phyloP scores from a whole-genome alignment of 192 early-diverging fungal genomes.

The Glomus cerebriforme region DNA sequence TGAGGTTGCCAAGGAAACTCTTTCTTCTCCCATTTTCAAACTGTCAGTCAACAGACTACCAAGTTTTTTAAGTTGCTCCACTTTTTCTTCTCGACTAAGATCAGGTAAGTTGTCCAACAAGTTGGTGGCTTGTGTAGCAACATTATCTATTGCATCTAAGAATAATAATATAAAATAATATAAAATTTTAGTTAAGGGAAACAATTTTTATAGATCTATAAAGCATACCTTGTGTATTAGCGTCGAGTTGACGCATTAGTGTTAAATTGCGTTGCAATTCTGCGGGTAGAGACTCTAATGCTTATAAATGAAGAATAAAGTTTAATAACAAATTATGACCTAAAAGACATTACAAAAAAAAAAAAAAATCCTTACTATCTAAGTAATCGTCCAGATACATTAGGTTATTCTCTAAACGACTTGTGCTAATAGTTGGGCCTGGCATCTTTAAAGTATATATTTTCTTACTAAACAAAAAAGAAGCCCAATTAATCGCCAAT shows the following conservation, averaged over 20 bases:
- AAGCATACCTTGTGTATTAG: conserved; percentile 62
- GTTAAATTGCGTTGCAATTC: conserved; percentile 88
- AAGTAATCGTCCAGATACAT: conserved; percentile 89
- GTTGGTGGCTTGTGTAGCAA: conserved; percentile 66
- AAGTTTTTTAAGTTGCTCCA: conserved; percentile 54
- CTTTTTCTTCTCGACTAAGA: conserved; percentile 54
- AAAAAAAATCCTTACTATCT: conserved; percentile 69
- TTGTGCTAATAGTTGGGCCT: background rate
- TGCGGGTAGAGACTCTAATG: conserved; percentile 74
- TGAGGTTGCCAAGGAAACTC: conserved; percentile 88
- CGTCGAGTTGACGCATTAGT: conserved; percentile 92
- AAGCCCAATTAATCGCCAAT: no score
- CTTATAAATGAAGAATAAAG: conserved; percentile 36
- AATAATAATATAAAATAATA: background rate
- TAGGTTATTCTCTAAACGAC: conserved; percentile 41
- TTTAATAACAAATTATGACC: background rate
- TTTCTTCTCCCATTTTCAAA: conserved; percentile 89
- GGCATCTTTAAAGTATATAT: background rate
- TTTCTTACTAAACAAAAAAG: no score
- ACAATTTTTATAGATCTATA: background rate
- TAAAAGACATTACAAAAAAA: background rate
- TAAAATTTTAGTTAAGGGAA: background rate
- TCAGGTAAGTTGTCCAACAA: conserved; percentile 69
- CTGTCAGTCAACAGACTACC: conserved; percentile 67
- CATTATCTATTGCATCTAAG: conserved; percentile 73